Base-by-base conservation (phyloP, 164 flowering plant species). In the Berberis vulgaris region DNA sequence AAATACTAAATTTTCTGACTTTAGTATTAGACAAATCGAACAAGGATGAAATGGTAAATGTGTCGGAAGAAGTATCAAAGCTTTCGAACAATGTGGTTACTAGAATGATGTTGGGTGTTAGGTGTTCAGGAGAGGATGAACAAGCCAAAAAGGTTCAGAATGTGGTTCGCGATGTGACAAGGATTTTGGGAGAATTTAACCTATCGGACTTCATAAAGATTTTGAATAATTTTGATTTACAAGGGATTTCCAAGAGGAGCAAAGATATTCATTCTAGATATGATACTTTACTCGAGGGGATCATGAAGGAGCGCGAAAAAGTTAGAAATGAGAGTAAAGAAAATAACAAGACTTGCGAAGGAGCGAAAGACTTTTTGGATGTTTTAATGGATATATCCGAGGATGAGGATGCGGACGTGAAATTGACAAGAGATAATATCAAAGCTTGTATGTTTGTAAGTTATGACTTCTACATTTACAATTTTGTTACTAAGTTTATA, bases 11-110 rank as follows among this genome's bases (percentile, higher is more conserved):
- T 1, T 57, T 65, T 5, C 7, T 65, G 5, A 38, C 46, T 38
- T 58, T 47, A 5, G 10, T 49, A 11, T 5, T 57, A 3, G 11
- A 58, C 54, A 65, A 57, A 44, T 57, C 68, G 1, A n/a, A n/a
- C 3, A 3, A 9, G 40, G 69, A 67, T 46, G 66, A 78, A 38
- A 43, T 49, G 4, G 71, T 83, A 1, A 69, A 81, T 41, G 8
- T 83, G 1, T 61, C 71, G 0, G 65, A 63, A 40, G 87, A 78
- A 59, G 45, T 81, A 1, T 7, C 68, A 13, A 76, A 59, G 49
- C 43, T 81, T 9, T 63, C 78, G 3, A 83, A 76, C 72, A 79
- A 79, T 43, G 47, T 78, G 5, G 76, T 81, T 1, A 69, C 74
- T 0, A 64, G 63, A 43, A 79, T 81, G 83, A 81, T 70, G 67